Evolutionary conservation across 2,329 filamentous ascomycete genomes (phyloP), one percentile per base, ranked within the genome.

Genomic region (Ophiostoma quercus): DNA sequence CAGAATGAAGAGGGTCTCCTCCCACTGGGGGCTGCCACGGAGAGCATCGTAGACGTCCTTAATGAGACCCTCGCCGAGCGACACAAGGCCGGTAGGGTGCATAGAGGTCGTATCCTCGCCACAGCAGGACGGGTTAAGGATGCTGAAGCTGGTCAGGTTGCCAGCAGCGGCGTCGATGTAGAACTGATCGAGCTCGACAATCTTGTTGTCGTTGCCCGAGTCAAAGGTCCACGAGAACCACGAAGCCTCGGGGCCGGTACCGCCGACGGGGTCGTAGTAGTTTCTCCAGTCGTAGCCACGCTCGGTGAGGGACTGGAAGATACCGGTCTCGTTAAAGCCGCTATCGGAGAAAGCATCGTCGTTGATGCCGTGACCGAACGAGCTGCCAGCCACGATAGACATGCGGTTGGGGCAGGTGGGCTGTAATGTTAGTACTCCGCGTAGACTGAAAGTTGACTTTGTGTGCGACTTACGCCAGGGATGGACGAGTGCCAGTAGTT

Each of bases 111-210:
- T 74, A 67, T 71, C 73, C 16, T 82, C 82, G 19, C 78, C 78
- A 73, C 84, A 84, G 77, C 84, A 83, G 71, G 82, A 80, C 3
- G 82, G 81, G 73, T 82, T 86, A 76, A 83, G 79, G 75, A 83
- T 84, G 72, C 79, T 81, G 69, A 83, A 81, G 57, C 77, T 76
- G 5, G 81, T 79, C 1, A 84, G 77, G 0, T 75, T 78, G n/a
- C 82, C 82, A 5, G 78, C 77, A 8, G 77, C 74, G 4, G 82
- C 82, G 73, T 83, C 82, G 3, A 73, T 72, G 74, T 80, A 83
- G 73, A 84, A 84, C 54, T 80, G 74, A 22, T 78, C 75, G 3
- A 83, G 73, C 16, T 72, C 65, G 43, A 71, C 68, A 1, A 74
- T 57, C 22, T 78, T 74, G 60, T 78, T 77, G 12, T 77, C 78